Conservation (phyloP, 208 protist genomes). For the Acanthamoeba royreba region DNA sequence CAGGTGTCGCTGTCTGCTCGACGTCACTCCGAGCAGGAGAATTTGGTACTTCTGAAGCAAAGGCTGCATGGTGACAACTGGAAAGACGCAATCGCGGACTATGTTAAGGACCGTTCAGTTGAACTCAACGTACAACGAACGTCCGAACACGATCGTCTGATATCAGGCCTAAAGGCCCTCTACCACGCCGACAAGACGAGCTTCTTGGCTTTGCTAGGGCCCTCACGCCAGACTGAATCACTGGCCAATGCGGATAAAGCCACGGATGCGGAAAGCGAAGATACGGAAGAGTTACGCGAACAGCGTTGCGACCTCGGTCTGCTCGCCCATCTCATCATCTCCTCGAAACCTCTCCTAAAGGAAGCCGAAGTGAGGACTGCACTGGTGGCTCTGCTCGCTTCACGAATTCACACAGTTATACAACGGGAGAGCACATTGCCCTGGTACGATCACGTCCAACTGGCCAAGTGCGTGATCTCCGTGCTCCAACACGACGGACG, state of each 20-base stretch:
- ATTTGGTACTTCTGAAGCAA: background rate
- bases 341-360: background rate
- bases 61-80: background rate
- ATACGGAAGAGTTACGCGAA: background rate
- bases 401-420: background rate
- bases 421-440: background rate
- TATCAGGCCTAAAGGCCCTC: background rate
- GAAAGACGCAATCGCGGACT: background rate
- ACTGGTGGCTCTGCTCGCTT: background rate
- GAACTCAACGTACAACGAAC: background rate
- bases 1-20: background rate
- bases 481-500: background rate
- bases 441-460: background rate
- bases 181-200: background rate
- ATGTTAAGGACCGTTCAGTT: background rate
- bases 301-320: background rate
- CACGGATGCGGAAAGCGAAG: background rate
- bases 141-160: background rate
- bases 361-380: background rate
- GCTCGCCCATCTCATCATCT: background rate
- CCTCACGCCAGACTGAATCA: too few relatives aligned
- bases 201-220: background rate
- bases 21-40: background rate
- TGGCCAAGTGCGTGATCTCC: background rate
- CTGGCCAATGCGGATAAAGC: background rate